These are phyloP conservation scores for Metarhizium sp. DNA, from an alignment of 2,329 filamentous ascomycete species.

Conservation along the genomic window DNA sequence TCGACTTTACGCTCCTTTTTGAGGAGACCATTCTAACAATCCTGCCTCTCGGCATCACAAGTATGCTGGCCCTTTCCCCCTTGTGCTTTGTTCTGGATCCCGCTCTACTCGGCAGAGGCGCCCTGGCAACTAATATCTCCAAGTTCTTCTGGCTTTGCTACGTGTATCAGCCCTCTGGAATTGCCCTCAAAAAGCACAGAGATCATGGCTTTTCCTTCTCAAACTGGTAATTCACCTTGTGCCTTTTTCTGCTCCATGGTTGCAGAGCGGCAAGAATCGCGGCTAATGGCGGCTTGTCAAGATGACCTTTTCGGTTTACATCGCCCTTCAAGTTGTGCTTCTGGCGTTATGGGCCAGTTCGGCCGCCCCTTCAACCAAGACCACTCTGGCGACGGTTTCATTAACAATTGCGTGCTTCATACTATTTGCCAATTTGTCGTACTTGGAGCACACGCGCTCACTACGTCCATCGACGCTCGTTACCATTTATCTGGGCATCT, in stretches of 20 bases:
- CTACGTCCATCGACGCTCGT: constrained; percentile 23
- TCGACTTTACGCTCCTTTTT: constrained; percentile 19
- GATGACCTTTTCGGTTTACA: neutral
- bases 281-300: neutral
- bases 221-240: too few relatives aligned
- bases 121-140: too few relatives aligned
- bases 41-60: constrained; percentile 9
- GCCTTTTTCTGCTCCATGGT: too few relatives aligned
- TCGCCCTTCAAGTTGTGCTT: constrained; percentile 8
- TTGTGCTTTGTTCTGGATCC: neutral
- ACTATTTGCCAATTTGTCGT: constrained; percentile 14
- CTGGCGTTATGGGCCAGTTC: constrained; percentile 10
- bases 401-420: constrained; percentile 7
- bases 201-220: too few relatives aligned
- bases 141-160: too few relatives aligned
- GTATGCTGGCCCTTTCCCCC: constrained; percentile 1
- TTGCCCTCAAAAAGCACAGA: too few relatives aligned
- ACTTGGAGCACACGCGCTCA: constrained; percentile 20
- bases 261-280: too few relatives aligned
- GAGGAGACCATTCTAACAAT: constrained; percentile 16
- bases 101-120: too few relatives aligned
- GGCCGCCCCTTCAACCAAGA: constrained; percentile 3
- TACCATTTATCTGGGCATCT: constrained; percentile 18
- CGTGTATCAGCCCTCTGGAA: too few relatives aligned
- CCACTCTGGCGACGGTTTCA: neutral